Evolutionary conservation across 257 asterid species (phyloP).

Genomic region (Nicotiana paniculata): DNA sequence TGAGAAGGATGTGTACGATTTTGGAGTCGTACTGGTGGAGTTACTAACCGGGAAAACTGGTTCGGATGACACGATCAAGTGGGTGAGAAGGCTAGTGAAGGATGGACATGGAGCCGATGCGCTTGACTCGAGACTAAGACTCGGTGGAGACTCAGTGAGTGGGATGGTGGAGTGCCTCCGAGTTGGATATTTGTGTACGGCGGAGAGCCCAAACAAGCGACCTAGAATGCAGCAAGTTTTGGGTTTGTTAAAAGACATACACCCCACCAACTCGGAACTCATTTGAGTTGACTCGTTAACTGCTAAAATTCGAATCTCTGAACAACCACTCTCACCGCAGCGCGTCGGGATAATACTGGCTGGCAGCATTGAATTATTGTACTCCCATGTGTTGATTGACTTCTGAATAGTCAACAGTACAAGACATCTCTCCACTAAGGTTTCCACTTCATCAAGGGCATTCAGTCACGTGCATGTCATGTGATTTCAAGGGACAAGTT

Average conservation of each 20-base stretch:
- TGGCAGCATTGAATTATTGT: not conserved
- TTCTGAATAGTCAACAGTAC: not conserved
- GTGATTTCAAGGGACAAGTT: not conserved
- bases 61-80: constrained; percentile 32
- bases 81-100: constrained; percentile 55
- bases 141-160: constrained; percentile 44
- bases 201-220: constrained; percentile 64
- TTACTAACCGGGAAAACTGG: constrained; percentile 53
- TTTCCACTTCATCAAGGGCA: not conserved
- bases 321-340: not conserved
- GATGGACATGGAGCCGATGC: constrained; percentile 54
- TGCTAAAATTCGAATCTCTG: no score
- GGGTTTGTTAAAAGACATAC: constrained; percentile 77
- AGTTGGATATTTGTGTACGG: constrained; percentile 82
- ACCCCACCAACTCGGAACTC: constrained; percentile 20
- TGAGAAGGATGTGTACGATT: constrained; percentile 62
- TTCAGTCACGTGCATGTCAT: constrained; percentile 6
- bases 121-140: constrained; percentile 53
- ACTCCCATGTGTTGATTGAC: not conserved
- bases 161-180: constrained; percentile 89
- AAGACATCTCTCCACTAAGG: not conserved
- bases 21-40: constrained; percentile 70
- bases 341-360: not conserved
- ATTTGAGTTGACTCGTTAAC: constrained; percentile 8
- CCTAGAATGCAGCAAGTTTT: constrained; percentile 87